Percentiles rank a stretch among this genome's conserved stretches.
phyloP scores from a whole-genome alignment of 2,329 filamentous ascomycete genomes.

The Fusarium odoratissimum region DNA sequence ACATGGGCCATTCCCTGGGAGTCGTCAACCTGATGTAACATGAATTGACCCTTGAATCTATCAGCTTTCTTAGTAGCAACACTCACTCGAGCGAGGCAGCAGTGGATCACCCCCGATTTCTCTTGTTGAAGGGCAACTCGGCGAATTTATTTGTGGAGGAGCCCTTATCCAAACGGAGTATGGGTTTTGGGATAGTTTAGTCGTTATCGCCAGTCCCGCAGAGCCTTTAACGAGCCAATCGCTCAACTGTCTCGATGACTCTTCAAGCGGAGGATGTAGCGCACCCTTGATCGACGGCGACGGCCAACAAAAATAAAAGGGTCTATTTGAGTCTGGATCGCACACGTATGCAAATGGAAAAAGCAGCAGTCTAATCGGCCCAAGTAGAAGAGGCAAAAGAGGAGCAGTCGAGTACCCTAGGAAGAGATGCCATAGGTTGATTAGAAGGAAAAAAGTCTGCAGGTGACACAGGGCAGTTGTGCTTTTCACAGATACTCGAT shows the following conservation, averaged over 20 bases:
- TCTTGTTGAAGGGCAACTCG: not conserved
- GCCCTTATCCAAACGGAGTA: slow-evolving; percentile 28
- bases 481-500: slow-evolving; percentile 15
- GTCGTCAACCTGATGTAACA: not conserved
- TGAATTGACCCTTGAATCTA: not conserved
- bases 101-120: slow-evolving; percentile 8
- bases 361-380: slow-evolving; percentile 10
- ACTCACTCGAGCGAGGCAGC: slow-evolving; percentile 19
- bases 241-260: slow-evolving; percentile 10
- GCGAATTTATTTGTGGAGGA: slow-evolving; percentile 15
- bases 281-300: slow-evolving; percentile 15
- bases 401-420: slow-evolving; percentile 11
- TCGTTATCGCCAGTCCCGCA: slow-evolving; percentile 23
- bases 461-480: slow-evolving; percentile 23
- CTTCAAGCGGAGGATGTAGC: slow-evolving; percentile 9
- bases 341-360: slow-evolving; percentile 27
- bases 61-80: too few relatives aligned
- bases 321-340: slow-evolving; percentile 40
- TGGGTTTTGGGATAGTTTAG: not conserved
- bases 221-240: slow-evolving; percentile 32
- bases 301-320: slow-evolving; percentile 7
- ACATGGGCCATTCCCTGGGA: not conserved
- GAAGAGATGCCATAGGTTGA: slow-evolving; percentile 11
- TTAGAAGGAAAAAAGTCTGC: not conserved
- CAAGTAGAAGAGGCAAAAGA: slow-evolving; percentile 24